Conservation (phyloP, 345 rosid species). For the Gossypium stocksii region DNA sequence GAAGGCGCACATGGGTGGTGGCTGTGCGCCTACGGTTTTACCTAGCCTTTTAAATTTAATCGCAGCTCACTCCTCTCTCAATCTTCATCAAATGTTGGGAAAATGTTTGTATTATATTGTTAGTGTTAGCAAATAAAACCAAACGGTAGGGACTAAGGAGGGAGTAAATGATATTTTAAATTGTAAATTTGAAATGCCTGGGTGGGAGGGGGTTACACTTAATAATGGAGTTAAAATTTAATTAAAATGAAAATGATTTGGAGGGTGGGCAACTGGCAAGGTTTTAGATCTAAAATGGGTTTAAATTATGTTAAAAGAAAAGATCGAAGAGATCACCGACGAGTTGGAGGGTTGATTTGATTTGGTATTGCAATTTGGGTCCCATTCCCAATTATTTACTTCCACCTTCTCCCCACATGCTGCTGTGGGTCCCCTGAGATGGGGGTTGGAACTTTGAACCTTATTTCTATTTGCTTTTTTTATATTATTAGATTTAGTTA, state of each 20-base stretch:
- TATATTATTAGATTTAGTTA: not conserved
- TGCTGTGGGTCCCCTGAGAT: constrained; percentile 23
- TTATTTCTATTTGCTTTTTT: not conserved
- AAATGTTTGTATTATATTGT: not conserved
- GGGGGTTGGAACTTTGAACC: not conserved
- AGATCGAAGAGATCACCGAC: constrained; percentile 43
- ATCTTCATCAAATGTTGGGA: not conserved
- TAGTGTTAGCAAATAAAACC: not conserved
- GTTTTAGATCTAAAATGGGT: constrained; percentile 23
- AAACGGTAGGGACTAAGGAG: not conserved
- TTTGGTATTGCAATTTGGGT: constrained; percentile 19
- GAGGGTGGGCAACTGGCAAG: constrained; percentile 1
- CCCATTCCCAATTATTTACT: constrained; percentile 30
- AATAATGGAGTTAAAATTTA: not conserved
- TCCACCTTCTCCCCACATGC: constrained; percentile 33
- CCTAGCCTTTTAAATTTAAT: not conserved
- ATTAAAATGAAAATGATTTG: not conserved
- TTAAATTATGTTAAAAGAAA: not conserved
- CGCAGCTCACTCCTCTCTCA: constrained; percentile 15
- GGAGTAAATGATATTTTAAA: not conserved
- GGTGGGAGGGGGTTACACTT: not conserved
- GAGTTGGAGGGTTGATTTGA: constrained; percentile 23
- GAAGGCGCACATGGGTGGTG: constrained; percentile 20
- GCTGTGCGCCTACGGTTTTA: constrained; percentile 13
- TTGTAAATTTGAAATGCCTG: not conserved